phyloP scores from a whole-genome alignment of 257 asterid species.

The Euphrasia confusa region DNA sequence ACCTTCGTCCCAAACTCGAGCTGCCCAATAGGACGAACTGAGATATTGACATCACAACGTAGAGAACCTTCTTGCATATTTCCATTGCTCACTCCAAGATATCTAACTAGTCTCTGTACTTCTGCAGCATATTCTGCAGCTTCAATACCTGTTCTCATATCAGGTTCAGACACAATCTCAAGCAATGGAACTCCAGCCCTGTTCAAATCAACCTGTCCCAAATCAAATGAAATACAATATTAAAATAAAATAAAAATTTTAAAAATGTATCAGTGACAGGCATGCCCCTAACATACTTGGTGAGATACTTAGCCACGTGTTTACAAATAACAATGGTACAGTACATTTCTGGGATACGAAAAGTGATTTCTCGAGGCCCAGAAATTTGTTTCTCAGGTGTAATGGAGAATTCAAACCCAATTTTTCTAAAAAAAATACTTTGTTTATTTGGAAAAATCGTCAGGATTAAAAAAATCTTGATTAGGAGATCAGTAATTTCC shows the following conservation, averaged over 20 bases:
- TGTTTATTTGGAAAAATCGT: no score
- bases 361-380: no score
- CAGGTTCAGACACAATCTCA: conserved; percentile 98
- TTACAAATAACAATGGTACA: no score
- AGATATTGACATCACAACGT: conserved; percentile 94
- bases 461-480: background rate
- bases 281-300: no score
- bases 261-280: background rate
- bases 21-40: conserved; percentile 89
- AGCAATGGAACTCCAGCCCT: conserved; percentile 99
- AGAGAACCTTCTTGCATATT: conserved; percentile 99
- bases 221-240: background rate
- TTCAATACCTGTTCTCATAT: conserved; percentile 94
- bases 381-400: no score
- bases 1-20: conserved; percentile 92
- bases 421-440: no score
- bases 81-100: conserved; percentile 91
- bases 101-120: conserved; percentile 89
- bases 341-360: no score
- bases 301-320: no score
- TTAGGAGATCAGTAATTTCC: conserved; percentile 36
- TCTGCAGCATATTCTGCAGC: conserved; percentile 98
- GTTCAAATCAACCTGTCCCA: conserved; percentile 84
- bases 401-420: no score
- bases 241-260: background rate